Conservation (phyloP, 768 basidiomycete species). For the Lactarius sanguifluus region DNA sequence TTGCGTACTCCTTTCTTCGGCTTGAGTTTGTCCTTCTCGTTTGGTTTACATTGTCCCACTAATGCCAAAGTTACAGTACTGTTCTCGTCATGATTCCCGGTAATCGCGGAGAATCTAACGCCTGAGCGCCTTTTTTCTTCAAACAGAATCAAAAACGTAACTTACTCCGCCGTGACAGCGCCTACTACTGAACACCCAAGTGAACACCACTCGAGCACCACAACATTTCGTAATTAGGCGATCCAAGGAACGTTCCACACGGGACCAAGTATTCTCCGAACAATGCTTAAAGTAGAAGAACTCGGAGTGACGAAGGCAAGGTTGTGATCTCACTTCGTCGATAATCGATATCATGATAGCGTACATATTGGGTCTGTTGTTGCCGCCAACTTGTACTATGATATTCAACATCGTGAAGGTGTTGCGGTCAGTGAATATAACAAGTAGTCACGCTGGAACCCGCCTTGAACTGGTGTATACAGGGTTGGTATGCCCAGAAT, state of each 20-base stretch:
- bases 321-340: not conserved
- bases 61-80: too few relatives aligned
- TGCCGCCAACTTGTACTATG: not conserved
- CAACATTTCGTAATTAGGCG: not conserved
- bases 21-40: too few relatives aligned
- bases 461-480: not conserved
- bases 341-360: too few relatives aligned
- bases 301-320: not conserved
- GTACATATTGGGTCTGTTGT: not conserved
- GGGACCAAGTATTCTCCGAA: not conserved
- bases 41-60: too few relatives aligned
- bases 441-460: not conserved
- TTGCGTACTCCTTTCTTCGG: too few relatives aligned
- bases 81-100: too few relatives aligned
- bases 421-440: not conserved
- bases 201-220: not conserved
- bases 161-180: not conserved
- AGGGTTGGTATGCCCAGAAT: not conserved
- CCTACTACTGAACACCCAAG: not conserved
- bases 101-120: not conserved
- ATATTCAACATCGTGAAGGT: not conserved
- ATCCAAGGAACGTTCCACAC: not conserved
- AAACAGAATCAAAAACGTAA: too few relatives aligned
- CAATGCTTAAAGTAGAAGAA: not conserved
- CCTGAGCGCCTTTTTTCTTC: not conserved